Conservation (phyloP, 305 asterid species). For the Stenogyne calaminthoides region DNA sequence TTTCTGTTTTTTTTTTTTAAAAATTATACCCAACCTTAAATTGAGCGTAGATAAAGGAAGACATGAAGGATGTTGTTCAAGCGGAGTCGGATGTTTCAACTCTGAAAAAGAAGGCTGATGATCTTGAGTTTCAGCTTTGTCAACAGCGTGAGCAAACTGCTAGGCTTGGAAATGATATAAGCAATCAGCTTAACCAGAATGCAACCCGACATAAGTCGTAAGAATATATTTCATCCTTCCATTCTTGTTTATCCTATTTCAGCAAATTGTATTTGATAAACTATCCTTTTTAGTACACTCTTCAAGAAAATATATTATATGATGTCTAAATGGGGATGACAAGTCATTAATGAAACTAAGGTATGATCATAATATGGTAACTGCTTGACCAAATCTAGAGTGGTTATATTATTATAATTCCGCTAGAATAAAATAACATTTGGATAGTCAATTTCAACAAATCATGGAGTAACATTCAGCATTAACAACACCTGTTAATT, state of each 20-base stretch:
- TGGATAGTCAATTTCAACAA: too few species aligned
- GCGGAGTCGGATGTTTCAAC: slow-evolving; percentile 58
- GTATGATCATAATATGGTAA: too few species aligned
- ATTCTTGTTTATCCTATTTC: not conserved
- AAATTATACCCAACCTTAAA: slow-evolving; percentile 35
- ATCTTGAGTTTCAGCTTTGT: slow-evolving; percentile 63
- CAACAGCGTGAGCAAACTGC: slow-evolving; percentile 68
- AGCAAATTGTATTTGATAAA: too few species aligned
- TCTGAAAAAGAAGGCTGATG: slow-evolving; percentile 68
- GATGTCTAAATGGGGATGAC: too few species aligned
- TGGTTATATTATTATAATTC: too few species aligned
- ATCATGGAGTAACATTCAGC: too few species aligned
- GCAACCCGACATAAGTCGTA: slow-evolving; percentile 53
- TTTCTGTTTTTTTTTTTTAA: not conserved
- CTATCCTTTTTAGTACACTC: too few species aligned
- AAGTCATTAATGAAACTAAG: too few species aligned
- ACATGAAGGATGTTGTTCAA: slow-evolving; percentile 67
- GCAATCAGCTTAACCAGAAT: slow-evolving; percentile 46
- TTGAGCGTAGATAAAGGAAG: slow-evolving; percentile 57
- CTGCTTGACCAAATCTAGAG: too few species aligned
- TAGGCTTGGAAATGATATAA: slow-evolving; percentile 44
- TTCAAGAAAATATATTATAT: too few species aligned
- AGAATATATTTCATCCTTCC: slow-evolving; percentile 28
- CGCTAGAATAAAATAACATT: too few species aligned
- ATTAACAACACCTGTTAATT: too few species aligned